Evolutionary conservation across 129 eudicot species (phyloP).

Genomic region (Solidago caesia): DNA sequence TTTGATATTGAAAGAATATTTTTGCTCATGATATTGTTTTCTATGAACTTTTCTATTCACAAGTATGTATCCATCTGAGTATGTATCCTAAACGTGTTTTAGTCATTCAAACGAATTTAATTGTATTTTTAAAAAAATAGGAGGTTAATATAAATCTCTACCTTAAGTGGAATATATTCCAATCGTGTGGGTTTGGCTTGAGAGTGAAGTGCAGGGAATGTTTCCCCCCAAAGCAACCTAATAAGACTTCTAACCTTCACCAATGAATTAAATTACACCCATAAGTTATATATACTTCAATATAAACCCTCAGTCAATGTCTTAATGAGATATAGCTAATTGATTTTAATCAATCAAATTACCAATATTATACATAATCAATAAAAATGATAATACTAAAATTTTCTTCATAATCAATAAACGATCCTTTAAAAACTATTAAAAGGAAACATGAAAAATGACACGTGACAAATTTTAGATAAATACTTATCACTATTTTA

Average conservation of each 20-base stretch:
- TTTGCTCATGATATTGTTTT: no score
- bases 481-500: no score
- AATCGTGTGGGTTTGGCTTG: conserved; percentile 16
- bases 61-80: neutral
- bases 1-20: no score
- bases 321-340: neutral
- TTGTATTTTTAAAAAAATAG: neutral
- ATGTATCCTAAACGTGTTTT: neutral
- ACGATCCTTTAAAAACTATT: no score
- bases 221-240: conserved; percentile 22
- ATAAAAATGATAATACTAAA: neutral
- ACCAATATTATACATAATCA: neutral
- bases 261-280: neutral
- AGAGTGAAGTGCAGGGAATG: conserved; percentile 17
- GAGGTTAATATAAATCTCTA: neutral
- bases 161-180: neutral
- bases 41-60: no score
- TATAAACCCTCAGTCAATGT: neutral
- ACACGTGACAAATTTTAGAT: no score
- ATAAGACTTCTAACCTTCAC: conserved; percentile 21
- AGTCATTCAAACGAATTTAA: no score
- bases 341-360: neutral
- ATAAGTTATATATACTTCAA: neutral
- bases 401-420: no score
- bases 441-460: no score